phyloP scores from a whole-genome alignment of 23 red algal genomes.

The Gracilariopsis chorda region DNA sequence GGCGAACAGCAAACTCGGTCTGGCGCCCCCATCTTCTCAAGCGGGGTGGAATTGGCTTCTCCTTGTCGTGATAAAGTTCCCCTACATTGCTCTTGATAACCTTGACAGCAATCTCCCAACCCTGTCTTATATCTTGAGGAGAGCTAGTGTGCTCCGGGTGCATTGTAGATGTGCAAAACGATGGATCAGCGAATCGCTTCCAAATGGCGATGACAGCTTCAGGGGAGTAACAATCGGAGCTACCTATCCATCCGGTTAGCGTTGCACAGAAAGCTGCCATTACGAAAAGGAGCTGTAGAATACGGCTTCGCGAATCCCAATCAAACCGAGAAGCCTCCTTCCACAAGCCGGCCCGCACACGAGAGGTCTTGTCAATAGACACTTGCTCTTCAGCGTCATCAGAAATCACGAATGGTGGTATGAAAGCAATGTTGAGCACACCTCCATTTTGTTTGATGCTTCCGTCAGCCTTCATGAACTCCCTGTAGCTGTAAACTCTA shows the following conservation, averaged over 20 bases:
- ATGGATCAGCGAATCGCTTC: not conserved
- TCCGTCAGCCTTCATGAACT: conserved; percentile 26
- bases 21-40: conserved; percentile 13
- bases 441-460: conserved; percentile 25
- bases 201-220: not conserved
- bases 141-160: not conserved
- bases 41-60: conserved; percentile 5
- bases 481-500: conserved; percentile 22
- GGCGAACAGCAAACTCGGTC: conserved; percentile 6
- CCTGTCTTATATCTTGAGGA: conserved; percentile 9
- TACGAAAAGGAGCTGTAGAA: conserved; percentile 3
- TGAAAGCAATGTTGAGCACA: conserved; percentile 23
- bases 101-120: conserved; percentile 6
- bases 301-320: conserved; percentile 7
- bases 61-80: conserved; percentile 7
- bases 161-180: conserved; percentile 1
- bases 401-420: not conserved
- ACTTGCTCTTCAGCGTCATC: conserved; percentile 20
- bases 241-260: conserved; percentile 1
- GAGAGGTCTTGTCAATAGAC: not conserved
- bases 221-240: conserved; percentile 1
- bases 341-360: not conserved
- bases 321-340: conserved; percentile 20
- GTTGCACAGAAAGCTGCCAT: conserved; percentile 16
- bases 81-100: conserved; percentile 17